These are phyloP conservation scores for Nemophila menziesii DNA, from an alignment of 257 asterid species.

Conservation along the genomic window DNA sequence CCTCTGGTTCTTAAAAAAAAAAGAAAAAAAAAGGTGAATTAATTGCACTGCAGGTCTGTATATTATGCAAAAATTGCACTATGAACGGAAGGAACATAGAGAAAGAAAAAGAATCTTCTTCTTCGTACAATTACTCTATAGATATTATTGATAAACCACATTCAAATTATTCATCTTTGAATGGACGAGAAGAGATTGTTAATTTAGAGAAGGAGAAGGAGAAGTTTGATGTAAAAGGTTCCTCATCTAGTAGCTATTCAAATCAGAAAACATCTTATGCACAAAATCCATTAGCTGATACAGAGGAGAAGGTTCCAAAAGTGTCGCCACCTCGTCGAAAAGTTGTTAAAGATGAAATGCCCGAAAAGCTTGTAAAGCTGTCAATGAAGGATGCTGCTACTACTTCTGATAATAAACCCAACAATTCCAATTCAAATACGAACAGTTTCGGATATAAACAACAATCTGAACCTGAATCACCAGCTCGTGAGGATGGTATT, in stretches of 20 bases:
- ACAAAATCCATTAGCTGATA: constrained; percentile 40
- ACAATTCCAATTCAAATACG: constrained; percentile 28
- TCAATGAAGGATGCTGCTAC: constrained; percentile 35
- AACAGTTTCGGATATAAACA: constrained; percentile 28
- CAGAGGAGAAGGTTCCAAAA: constrained; percentile 64
- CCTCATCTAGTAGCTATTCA: constrained; percentile 30
- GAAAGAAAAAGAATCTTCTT: background rate
- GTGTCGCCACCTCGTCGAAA: constrained; percentile 65
- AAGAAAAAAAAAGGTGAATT: too few relatives aligned
- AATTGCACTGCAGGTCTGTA: too few relatives aligned
- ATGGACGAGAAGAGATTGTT: background rate
- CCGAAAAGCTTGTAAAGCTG: constrained; percentile 42
- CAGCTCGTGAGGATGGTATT: constrained; percentile 50
- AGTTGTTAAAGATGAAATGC: constrained; percentile 51
- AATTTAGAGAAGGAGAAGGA: background rate
- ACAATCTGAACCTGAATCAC: constrained; percentile 38
- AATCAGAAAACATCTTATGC: constrained; percentile 37
- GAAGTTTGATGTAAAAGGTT: constrained; percentile 32
- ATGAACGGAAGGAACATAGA: background rate
- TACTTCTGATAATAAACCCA: constrained; percentile 27
- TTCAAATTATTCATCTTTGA: background rate
- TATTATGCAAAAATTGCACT: too few relatives aligned
- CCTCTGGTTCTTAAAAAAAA: too few relatives aligned
- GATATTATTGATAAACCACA: background rate
- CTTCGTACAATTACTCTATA: background rate